A percentile compares a stretch with the other conserved stretches of the same genome.
These are phyloP conservation scores for Suillus subluteus DNA, from an alignment of 768 basidiomycete species.

Conservation along the genomic window DNA sequence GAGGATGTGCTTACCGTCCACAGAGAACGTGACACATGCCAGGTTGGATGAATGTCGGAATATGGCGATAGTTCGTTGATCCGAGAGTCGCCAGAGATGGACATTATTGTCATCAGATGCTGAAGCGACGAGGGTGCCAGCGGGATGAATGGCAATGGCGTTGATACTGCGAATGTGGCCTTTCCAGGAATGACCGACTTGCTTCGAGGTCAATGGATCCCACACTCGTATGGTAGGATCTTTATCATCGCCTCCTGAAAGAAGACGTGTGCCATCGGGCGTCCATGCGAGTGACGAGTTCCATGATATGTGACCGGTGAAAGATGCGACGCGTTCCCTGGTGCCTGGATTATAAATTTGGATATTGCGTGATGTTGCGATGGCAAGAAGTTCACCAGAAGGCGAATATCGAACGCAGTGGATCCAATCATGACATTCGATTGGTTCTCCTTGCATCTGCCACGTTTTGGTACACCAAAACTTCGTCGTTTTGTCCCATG, in stretches of 20 bases:
- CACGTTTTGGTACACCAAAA: too few species aligned
- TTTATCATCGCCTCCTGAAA: too few species aligned
- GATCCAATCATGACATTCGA: neutral
- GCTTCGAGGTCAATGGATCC: too few species aligned
- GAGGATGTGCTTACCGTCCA: neutral
- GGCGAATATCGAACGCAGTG: neutral
- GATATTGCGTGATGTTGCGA: neutral
- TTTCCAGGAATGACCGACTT: too few species aligned
- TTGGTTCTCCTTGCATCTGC: neutral
- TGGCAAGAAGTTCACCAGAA: neutral
- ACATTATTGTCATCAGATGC: too few species aligned
- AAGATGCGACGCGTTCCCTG: neutral
- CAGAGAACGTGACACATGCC: neutral
- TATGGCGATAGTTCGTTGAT: neutral
- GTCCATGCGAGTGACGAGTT: neutral
- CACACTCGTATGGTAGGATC: too few species aligned
- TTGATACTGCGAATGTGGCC: accelerated
- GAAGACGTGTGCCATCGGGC: too few species aligned
- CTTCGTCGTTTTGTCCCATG: too few species aligned
- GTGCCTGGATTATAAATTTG: neutral
- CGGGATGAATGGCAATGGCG: too few species aligned
- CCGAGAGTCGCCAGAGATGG: neutral
- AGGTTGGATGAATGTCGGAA: neutral
- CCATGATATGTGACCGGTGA: neutral
- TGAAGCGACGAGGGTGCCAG: too few species aligned